These are phyloP conservation scores for Psilocybe tampanensis DNA, from an alignment of 768 basidiomycete species.

Conservation along the genomic window DNA sequence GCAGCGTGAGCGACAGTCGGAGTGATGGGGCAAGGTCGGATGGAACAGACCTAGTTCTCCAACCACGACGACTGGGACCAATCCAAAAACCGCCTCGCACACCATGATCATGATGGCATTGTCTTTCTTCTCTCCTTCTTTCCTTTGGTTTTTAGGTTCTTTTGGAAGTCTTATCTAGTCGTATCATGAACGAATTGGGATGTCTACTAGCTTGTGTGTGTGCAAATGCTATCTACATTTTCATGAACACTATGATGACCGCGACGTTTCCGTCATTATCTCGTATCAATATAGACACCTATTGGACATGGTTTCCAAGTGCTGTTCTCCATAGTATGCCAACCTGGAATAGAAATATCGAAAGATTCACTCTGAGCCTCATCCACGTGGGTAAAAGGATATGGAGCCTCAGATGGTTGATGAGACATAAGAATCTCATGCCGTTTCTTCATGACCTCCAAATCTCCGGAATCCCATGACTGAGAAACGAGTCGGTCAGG, in stretches of 20 bases:
- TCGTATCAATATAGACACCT: slow-evolving; percentile 42
- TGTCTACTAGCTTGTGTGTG: neutral
- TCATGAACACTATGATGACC: neutral
- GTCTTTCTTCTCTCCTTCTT: neutral
- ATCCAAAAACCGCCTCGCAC: slow-evolving; percentile 21
- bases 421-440: slow-evolving; percentile 30
- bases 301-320: slow-evolving; percentile 73
- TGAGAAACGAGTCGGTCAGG: slow-evolving; percentile 20
- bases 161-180: neutral
- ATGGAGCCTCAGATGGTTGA: neutral
- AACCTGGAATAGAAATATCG: slow-evolving; percentile 40
- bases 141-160: neutral
- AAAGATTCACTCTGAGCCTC: neutral
- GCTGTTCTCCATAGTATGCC: slow-evolving; percentile 48
- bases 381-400: neutral
- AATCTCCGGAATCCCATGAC: slow-evolving; percentile 53
- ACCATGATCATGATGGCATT: slow-evolving; percentile 1
- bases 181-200: neutral
- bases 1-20: slow-evolving; percentile 20
- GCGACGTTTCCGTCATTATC: neutral
- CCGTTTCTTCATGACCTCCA: slow-evolving; percentile 59
- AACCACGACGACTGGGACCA: slow-evolving; percentile 24
- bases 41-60: slow-evolving; percentile 21
- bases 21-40: slow-evolving; percentile 18
- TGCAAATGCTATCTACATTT: neutral